A percentile compares a stretch with the other conserved stretches of the same genome.
Conservation (phyloP, 495 filamentous ascomycete species). For the Hypomontagnella submonticulosa region DNA sequence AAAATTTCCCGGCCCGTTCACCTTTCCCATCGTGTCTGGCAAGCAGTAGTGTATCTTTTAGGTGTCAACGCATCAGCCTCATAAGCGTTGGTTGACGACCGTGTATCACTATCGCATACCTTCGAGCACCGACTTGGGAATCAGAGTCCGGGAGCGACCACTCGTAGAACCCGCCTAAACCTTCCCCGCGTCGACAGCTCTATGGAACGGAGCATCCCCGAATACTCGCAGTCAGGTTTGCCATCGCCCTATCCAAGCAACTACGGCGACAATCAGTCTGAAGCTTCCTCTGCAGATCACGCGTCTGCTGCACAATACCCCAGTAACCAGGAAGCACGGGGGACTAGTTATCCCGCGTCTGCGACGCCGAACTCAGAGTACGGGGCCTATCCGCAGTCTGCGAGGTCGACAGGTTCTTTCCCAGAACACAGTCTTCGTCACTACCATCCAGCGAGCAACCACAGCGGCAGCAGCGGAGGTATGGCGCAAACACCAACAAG, state of each 20-base stretch:
- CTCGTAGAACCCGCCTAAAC: conserved; percentile 46
- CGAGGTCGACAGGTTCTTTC: conserved; percentile 78
- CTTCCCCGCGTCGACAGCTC: conserved; percentile 56
- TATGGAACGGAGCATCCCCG: conserved; percentile 92
- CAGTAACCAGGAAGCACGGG: conserved; percentile 79
- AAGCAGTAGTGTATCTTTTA: conserved; percentile 55
- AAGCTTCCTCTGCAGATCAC: conserved; percentile 85
- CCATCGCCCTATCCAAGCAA: conserved; percentile 80
- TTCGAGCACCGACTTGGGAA: conserved; percentile 48
- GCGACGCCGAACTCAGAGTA: conserved; percentile 91
- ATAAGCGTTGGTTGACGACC: conserved; percentile 47
- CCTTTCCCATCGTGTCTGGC: conserved; percentile 36
- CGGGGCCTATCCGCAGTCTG: conserved; percentile 79
- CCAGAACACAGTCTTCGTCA: conserved; percentile 79
- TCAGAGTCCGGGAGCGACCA: conserved; percentile 46
- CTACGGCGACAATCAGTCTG: conserved; percentile 77
- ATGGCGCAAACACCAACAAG: conserved; percentile 96
- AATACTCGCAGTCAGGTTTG: conserved; percentile 99
- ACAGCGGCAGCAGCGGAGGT: conserved; percentile 80
- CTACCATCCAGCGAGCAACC: conserved; percentile 77
- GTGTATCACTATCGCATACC: conserved; percentile 41
- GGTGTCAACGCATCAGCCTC: conserved; percentile 50
- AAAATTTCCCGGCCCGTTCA: conserved; percentile 46
- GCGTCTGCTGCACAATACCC: conserved; percentile 81
- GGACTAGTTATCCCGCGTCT: conserved; percentile 74